Percentiles rank a stretch among this genome's conserved stretches.
Conservation (phyloP, 257 asterid genomes). For the Penstemon barbatus region DNA sequence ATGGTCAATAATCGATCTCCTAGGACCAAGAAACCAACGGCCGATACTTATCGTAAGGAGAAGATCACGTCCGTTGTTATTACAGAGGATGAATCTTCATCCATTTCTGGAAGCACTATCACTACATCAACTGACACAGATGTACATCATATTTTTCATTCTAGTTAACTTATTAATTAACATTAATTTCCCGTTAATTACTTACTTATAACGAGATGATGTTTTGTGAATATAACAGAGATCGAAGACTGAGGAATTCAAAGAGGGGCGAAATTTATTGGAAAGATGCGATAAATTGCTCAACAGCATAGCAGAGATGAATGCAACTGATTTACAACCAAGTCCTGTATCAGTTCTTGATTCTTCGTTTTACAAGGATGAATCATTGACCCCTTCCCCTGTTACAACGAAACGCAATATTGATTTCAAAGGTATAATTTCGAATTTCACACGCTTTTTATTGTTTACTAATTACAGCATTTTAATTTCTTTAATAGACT, state of each 20-base stretch:
- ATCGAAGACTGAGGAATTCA: slow-evolving; percentile 59
- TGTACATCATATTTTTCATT: slow-evolving; percentile 38
- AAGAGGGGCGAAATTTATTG: slow-evolving; percentile 66
- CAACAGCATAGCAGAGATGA: slow-evolving; percentile 85
- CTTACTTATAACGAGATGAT: background rate
- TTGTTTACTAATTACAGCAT: no score
- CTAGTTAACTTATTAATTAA: background rate
- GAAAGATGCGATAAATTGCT: slow-evolving; percentile 94
- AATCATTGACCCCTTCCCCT: slow-evolving; percentile 77
- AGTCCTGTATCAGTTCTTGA: slow-evolving; percentile 97
- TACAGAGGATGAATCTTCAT: slow-evolving; percentile 78
- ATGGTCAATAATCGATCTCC: slow-evolving; percentile 45
- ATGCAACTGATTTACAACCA: slow-evolving; percentile 66
- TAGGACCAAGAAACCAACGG: slow-evolving; percentile 45
- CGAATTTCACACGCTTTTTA: no score
- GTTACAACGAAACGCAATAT: slow-evolving; percentile 63
- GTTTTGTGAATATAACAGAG: slow-evolving; percentile 44
- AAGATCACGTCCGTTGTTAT: slow-evolving; percentile 39
- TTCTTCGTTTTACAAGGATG: slow-evolving; percentile 85
- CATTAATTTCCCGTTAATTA: no score
- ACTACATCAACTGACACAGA: slow-evolving; percentile 75
- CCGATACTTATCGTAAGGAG: slow-evolving; percentile 47
- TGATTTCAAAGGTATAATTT: slow-evolving; percentile 68
- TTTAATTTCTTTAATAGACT: no score
- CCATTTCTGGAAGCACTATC: slow-evolving; percentile 71